A percentile compares a stretch with the other conserved stretches of the same genome.
Conservation (phyloP, 2,329 filamentous ascomycete species). For the Beauveria bassiana region DNA sequence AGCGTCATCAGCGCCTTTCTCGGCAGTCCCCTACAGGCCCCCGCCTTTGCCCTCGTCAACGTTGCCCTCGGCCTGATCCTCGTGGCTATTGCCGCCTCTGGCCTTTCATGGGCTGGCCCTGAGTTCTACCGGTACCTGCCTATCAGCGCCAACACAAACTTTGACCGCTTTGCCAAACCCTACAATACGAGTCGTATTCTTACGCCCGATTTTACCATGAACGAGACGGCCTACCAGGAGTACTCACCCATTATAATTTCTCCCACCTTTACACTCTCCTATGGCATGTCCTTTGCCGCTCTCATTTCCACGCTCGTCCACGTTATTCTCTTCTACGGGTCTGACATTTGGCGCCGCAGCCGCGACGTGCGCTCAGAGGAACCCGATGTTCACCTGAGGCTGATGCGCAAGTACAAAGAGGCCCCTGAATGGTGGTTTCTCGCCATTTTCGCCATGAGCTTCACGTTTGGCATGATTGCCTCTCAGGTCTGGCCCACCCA, state of each 20-base stretch:
- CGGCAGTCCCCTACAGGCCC: constrained; percentile 49
- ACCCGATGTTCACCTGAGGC: constrained; percentile 42
- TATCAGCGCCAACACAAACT: constrained; percentile 43
- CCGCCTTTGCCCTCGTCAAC: constrained; percentile 54
- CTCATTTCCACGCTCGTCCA: constrained; percentile 46
- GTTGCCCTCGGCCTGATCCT: constrained; percentile 46
- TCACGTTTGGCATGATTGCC: constrained; percentile 38
- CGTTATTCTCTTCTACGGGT: constrained; percentile 43
- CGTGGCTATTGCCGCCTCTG: constrained; percentile 42
- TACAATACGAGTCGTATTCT: constrained; percentile 53
- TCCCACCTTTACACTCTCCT: constrained; percentile 46
- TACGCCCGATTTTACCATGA: constrained; percentile 41
- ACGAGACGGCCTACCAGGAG: constrained; percentile 45
- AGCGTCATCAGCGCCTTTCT: constrained; percentile 50
- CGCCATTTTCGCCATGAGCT: constrained; percentile 36
- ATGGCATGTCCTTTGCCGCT: constrained; percentile 50
- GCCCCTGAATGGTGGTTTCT: constrained; percentile 47
- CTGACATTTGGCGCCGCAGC: constrained; percentile 34
- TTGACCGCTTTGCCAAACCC: constrained; percentile 49
- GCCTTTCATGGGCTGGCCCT: constrained; percentile 41
- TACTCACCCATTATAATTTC: constrained; percentile 51
- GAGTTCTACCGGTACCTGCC: constrained; percentile 50
- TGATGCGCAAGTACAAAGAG: constrained; percentile 27
- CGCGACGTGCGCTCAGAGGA: constrained; percentile 30
- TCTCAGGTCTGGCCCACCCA: constrained; percentile 31